Evolutionary conservation across 306 rosid genomes (phyloP).

Genomic region (Cucurbita moschata): DNA sequence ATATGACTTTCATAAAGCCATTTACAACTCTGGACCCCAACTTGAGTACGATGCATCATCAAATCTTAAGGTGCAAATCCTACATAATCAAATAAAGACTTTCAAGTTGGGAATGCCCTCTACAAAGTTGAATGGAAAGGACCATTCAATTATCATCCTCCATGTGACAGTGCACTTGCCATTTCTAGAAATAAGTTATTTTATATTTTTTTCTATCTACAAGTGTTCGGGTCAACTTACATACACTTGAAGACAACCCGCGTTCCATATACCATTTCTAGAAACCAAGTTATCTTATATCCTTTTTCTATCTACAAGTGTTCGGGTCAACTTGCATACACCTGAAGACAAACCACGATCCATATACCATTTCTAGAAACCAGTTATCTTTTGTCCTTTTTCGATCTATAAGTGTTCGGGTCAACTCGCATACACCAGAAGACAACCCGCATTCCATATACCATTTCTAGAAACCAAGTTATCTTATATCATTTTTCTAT

Average conservation of each 20-base stretch:
- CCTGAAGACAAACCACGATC: neutral
- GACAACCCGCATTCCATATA: neutral
- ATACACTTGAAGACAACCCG: too few species aligned
- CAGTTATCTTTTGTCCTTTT: neutral
- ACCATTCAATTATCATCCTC: neutral
- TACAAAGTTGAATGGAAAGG: neutral
- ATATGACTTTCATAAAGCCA: neutral
- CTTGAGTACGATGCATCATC: neutral
- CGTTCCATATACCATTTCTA: too few species aligned
- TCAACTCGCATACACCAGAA: too few species aligned
- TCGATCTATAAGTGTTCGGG: too few species aligned
- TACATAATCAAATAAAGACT: neutral
- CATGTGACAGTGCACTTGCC: neutral
- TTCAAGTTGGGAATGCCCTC: neutral
- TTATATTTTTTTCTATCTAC: too few species aligned
- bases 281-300: too few species aligned
- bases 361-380: neutral
- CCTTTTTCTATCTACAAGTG: too few species aligned
- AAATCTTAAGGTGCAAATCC: neutral
- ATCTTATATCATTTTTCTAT: neutral
- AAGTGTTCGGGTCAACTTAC: too few species aligned
- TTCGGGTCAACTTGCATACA: too few species aligned
- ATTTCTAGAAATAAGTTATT: neutral
- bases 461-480: neutral
- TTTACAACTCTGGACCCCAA: slow-evolving; percentile 1